Conservation (phyloP, 192 early-diverging fungal species). For the Coemansia brasiliensis region DNA sequence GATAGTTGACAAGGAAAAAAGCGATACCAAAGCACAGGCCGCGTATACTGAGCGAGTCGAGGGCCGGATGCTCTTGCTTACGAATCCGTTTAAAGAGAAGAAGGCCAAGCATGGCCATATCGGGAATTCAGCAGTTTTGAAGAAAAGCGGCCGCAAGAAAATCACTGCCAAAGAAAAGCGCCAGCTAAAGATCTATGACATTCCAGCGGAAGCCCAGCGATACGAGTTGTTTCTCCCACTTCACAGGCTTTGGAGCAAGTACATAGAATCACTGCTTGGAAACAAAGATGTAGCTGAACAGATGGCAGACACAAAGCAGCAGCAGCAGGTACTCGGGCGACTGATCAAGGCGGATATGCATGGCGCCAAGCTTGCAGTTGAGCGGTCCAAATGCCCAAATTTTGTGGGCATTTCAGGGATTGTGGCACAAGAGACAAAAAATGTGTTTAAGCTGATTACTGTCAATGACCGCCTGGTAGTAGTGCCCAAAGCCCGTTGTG, state of each 20-base stretch:
- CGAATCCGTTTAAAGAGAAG: conserved; percentile 37
- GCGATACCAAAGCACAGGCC: conserved; percentile 13
- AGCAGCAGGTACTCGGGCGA: conserved; percentile 18
- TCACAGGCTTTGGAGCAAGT: conserved; percentile 73
- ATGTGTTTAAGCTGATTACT: conserved; percentile 79
- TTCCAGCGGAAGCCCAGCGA: conserved; percentile 55
- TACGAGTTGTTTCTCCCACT: conserved; percentile 72
- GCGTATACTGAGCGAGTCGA: conserved; percentile 40
- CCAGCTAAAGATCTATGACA: conserved; percentile 61
- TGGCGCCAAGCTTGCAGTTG: conserved; percentile 74
- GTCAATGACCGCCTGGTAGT: conserved; percentile 60
- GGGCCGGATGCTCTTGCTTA: conserved; percentile 36
- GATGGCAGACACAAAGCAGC: conserved; percentile 50
- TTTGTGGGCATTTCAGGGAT: conserved; percentile 79
- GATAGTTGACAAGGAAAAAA: conserved; percentile 13
- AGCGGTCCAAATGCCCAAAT: conserved; percentile 72
- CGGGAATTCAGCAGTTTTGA: conserved; percentile 5
- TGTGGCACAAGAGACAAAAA: conserved; percentile 86
- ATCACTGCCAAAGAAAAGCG: conserved; percentile 65
- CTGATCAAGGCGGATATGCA: conserved; percentile 82
- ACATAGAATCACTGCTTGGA: conserved; percentile 67
- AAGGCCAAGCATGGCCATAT: conserved; percentile 4
- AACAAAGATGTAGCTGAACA: conserved; percentile 19
- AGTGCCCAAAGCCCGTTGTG: conserved; percentile 70
- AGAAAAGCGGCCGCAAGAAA: conserved; percentile 46